phyloP scores from a whole-genome alignment of 345 rosid species.

The Salix purpurea region DNA sequence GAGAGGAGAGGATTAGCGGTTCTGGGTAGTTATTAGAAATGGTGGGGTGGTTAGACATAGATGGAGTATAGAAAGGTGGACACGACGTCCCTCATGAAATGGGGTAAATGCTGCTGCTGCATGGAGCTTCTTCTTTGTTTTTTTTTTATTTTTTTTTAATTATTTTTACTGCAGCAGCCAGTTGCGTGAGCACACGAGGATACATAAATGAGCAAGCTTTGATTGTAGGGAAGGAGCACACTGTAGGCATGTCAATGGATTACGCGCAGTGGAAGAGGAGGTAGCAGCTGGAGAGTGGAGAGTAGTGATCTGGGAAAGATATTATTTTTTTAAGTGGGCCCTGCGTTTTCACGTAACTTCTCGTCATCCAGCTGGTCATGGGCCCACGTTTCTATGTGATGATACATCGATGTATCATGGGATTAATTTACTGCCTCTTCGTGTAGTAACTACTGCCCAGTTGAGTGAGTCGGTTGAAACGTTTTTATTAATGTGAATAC shows the following conservation, averaged over 20 bases:
- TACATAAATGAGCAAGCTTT: slow-evolving; percentile 22
- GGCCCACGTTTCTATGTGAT: neutral
- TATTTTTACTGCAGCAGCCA: slow-evolving; percentile 37
- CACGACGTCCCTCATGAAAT: slow-evolving; percentile 55
- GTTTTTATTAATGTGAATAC: no score
- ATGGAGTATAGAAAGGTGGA: slow-evolving; percentile 31
- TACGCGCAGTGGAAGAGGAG: neutral
- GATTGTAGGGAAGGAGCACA: slow-evolving; percentile 13
- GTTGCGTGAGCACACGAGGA: slow-evolving; percentile 61
- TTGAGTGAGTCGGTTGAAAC: no score
- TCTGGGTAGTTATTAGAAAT: slow-evolving; percentile 8
- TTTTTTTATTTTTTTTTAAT: neutral
- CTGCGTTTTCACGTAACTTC: neutral
- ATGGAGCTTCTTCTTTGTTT: neutral
- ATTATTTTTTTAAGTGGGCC: neutral
- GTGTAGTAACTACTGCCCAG: no score
- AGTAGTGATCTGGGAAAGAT: no score
- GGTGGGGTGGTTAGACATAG: slow-evolving; percentile 15
- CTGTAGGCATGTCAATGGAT: neutral
- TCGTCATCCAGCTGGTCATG: neutral
- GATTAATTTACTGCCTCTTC: neutral
- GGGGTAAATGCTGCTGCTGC: slow-evolving; percentile 64
- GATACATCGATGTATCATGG: slow-evolving; percentile 2
- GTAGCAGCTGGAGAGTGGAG: neutral
- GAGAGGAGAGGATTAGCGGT: neutral